A percentile compares a stretch with the other conserved stretches of the same genome.
Evolutionary conservation across 2,329 filamentous ascomycete species (phyloP).

Genomic region (Chlorencoelia australis): DNA sequence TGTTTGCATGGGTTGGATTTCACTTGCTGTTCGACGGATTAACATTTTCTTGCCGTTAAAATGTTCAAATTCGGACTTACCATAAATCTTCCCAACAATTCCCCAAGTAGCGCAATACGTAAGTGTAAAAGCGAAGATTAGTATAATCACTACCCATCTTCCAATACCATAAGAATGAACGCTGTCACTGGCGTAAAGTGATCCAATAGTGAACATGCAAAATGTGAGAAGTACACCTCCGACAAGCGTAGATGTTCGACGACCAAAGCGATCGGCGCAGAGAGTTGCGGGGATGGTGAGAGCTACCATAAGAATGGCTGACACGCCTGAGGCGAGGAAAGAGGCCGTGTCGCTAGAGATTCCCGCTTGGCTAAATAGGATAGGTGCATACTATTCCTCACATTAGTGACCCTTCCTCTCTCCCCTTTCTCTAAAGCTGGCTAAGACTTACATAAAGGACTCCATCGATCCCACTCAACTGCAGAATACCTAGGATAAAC

Average conservation of each 20-base stretch:
- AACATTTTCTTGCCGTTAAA: not conserved
- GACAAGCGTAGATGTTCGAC: conserved; percentile 41
- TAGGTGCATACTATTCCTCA: conserved; percentile 43
- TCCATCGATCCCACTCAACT: conserved; percentile 50
- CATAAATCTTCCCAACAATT: conserved; percentile 44
- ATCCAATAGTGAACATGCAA: conserved; percentile 42
- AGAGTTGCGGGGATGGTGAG: conserved; percentile 44
- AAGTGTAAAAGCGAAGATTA: conserved; percentile 39
- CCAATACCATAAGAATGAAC: conserved; percentile 33
- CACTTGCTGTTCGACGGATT: no score
- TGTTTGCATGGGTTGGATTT: conserved; percentile 45
- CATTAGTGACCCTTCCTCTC: not conserved
- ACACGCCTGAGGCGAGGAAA: conserved; percentile 50
- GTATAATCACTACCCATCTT: conserved; percentile 39
- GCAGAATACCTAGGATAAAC: conserved; percentile 46
- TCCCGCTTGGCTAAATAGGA: conserved; percentile 49
- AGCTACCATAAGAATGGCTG: conserved; percentile 44
- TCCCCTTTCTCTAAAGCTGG: no score
- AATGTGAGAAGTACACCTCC: conserved; percentile 40
- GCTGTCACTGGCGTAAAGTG: conserved; percentile 37
- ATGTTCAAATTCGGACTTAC: conserved; percentile 21
- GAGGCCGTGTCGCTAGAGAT: conserved; percentile 40
- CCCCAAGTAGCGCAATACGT: conserved; percentile 40
- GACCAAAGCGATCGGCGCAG: conserved; percentile 46
- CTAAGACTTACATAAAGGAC: conserved; percentile 40